Evolutionary conservation across 495 filamentous ascomycete genomes (phyloP).

Genomic region (Aspergillus campestris): DNA sequence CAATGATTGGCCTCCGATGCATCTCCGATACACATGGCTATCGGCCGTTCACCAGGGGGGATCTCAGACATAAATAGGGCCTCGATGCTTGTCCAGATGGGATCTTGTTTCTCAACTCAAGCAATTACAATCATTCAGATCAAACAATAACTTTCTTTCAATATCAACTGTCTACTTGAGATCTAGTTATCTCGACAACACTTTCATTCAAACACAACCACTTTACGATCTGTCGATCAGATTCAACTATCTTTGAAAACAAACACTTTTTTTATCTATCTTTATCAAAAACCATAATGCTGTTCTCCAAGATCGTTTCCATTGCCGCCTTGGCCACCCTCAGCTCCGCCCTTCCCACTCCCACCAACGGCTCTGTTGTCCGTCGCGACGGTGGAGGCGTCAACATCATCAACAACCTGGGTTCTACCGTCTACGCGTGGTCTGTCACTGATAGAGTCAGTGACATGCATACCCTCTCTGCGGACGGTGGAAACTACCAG

Average conservation of each 20-base stretch:
- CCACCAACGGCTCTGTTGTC: slow-evolving; percentile 5
- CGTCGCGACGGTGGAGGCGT: slow-evolving; percentile 19
- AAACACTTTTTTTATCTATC: slow-evolving; percentile 1
- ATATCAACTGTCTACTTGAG: slow-evolving; percentile 3
- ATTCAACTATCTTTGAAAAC: neutral
- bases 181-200: slow-evolving; percentile 10
- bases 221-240: slow-evolving; percentile 20
- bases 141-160: too few relatives aligned
- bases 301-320: slow-evolving; percentile 38
- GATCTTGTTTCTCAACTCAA: too few relatives aligned
- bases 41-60: too few relatives aligned
- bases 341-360: slow-evolving; percentile 29
- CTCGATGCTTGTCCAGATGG: too few relatives aligned
- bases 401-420: slow-evolving; percentile 34
- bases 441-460: slow-evolving; percentile 28
- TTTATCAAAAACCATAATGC: slow-evolving; percentile 30
- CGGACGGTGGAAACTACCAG: slow-evolving; percentile 26
- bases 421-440: slow-evolving; percentile 33
- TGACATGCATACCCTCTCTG: slow-evolving; percentile 31
- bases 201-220: slow-evolving; percentile 11
- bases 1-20: too few relatives aligned
- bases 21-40: too few relatives aligned
- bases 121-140: too few relatives aligned
- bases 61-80: too few relatives aligned
- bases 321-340: slow-evolving; percentile 30